These are phyloP conservation scores for Pichia ethanolica DNA, from an alignment of 805 yeast species.

Conservation along the genomic window DNA sequence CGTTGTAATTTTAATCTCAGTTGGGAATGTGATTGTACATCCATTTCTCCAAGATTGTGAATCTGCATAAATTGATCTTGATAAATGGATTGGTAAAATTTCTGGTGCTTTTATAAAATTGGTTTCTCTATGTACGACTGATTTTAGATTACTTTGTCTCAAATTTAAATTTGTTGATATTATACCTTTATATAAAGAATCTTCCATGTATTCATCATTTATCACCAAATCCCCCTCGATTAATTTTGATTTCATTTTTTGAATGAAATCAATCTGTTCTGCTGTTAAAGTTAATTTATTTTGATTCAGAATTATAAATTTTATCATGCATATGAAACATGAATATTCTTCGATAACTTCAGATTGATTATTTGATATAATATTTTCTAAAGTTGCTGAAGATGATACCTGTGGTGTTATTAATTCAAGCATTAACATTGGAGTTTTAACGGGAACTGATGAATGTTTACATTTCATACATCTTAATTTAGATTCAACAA, in stretches of 20 bases:
- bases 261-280: slow-evolving; percentile 29
- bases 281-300: slow-evolving; percentile 10
- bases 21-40: slow-evolving; percentile 63
- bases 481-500: slow-evolving; percentile 54
- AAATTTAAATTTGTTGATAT: slow-evolving; percentile 35
- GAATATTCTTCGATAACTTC: slow-evolving; percentile 76
- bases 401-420: slow-evolving; percentile 53
- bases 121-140: slow-evolving; percentile 62
- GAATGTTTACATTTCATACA: slow-evolving; percentile 61
- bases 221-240: slow-evolving; percentile 36
- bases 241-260: slow-evolving; percentile 29
- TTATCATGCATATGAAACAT: slow-evolving; percentile 63
- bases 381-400: slow-evolving; percentile 34
- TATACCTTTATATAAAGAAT: slow-evolving; percentile 40
- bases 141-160: slow-evolving; percentile 32
- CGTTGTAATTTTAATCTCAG: slow-evolving; percentile 35
- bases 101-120: slow-evolving; percentile 60
- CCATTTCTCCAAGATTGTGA: slow-evolving; percentile 63
- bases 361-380: slow-evolving; percentile 49
- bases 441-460: slow-evolving; percentile 50
- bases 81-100: slow-evolving; percentile 70
- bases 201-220: slow-evolving; percentile 51
- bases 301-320: slow-evolving; percentile 14
- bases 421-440: slow-evolving; percentile 66
- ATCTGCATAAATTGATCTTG: slow-evolving; percentile 73